Evolutionary conservation across 768 basidiomycete species (phyloP), one percentile per base, ranked within the genome.

Genomic region (Phylloporus arenicola): DNA sequence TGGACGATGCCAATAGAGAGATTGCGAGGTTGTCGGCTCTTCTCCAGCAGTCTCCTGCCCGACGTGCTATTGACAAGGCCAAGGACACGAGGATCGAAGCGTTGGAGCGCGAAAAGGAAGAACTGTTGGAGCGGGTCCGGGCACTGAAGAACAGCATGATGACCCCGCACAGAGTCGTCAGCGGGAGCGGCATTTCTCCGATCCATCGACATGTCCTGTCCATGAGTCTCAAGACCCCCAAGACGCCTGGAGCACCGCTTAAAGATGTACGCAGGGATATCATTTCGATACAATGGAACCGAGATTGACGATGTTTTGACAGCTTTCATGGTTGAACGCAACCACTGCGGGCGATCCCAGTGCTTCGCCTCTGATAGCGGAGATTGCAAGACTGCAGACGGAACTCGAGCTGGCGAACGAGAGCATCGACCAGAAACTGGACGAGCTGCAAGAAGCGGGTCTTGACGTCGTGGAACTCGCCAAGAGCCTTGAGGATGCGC

Each of bases 341-440:
- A 83, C 82, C 4, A 72, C 75, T 6, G 65, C 73, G 0, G 61
- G 58, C 4, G 84, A 86, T 52, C 73, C 76, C 6, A 73, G 78
- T 12, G 67, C 78, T 3, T 72, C 83, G 3, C 86, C 86, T 29
- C 67, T 89, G 16, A 63, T 90, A n/a, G 69, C 75, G 1, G 86
- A 92, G 64, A 87, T 92, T 44, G 75, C 73, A 45, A 78, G 84
- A 20, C 71, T 93, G 33, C 85, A 92, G 58, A 72, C 72, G 16
- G 84, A 92, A 57, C 82, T 93, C 24, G 84, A 86, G 54, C 75
- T 64, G 3, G 91, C 90, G 10, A 92, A 94, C 62, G 83, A 86
- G 31, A 86, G 80, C 57, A 88, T 94, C 47, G 92, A 94, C 57
- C 84, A 91, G 61, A 92, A 93, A 64, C 75, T 94, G 14, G 89